Conservation (phyloP, 495 filamentous ascomycete genomes). For the Hypoxylon perforatum region DNA sequence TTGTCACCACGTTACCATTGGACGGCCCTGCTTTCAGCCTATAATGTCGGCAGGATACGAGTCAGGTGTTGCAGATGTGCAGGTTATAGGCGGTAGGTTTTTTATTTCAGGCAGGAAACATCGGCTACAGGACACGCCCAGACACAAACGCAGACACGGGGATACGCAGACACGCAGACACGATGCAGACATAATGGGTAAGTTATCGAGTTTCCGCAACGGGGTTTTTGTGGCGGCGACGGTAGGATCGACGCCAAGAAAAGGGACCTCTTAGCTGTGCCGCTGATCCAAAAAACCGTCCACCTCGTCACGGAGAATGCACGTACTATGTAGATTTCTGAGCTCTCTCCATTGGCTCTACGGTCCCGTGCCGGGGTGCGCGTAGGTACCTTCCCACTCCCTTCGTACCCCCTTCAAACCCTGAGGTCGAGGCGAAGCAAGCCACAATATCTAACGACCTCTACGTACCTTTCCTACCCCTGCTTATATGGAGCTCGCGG, state of each 20-base stretch:
- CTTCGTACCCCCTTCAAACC: conserved; percentile 12
- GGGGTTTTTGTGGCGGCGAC: conserved; percentile 41
- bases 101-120: conserved; percentile 28
- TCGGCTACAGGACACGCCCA: conserved; percentile 31
- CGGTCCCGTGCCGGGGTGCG: conserved; percentile 14
- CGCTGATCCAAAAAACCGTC: conserved; percentile 35
- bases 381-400: conserved; percentile 13
- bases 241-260: conserved; percentile 44
- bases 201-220: conserved; percentile 41
- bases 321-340: conserved; percentile 19
- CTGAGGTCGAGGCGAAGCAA: conserved; percentile 42
- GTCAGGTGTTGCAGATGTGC: conserved; percentile 29
- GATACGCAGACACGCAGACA: no score
- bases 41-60: conserved; percentile 30
- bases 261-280: conserved; percentile 35
- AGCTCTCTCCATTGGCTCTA: conserved; percentile 28
- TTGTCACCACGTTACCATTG: conserved; percentile 41
- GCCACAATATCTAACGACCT: conserved; percentile 35
- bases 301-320: conserved; percentile 37
- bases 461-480: conserved; percentile 35
- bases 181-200: conserved; percentile 5
- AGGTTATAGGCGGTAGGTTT: conserved; percentile 27
- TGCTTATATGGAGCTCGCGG: conserved; percentile 33
- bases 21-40: conserved; percentile 17
- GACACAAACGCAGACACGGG: no score